Conservation (phyloP, 345 rosid species). For the Boechera retrofracta region DNA sequence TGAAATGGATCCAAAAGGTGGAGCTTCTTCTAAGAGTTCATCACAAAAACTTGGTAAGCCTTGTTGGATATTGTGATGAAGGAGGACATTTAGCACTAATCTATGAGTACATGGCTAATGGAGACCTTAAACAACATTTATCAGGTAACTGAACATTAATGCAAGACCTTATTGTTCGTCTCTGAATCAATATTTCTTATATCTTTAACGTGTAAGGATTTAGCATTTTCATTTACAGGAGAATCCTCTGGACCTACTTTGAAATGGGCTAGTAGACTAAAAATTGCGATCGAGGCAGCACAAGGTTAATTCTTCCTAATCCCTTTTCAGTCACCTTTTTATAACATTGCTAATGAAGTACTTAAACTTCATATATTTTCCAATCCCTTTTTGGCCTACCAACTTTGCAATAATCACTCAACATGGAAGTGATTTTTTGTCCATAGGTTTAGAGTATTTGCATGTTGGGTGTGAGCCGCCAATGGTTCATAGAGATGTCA, state of each 20-base stretch:
- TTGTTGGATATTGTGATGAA: conserved; percentile 52
- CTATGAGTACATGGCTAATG: conserved; percentile 53
- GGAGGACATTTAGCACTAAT: conserved; percentile 47
- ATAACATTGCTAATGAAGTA: not conserved
- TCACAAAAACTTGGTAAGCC: conserved; percentile 49
- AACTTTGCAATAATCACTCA: not conserved
- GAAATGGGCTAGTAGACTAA: conserved; percentile 40
- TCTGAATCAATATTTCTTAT: not conserved
- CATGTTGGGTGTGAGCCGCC: conserved; percentile 58
- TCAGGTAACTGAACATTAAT: conserved; percentile 27
- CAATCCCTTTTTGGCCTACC: not conserved
- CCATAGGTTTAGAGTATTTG: conserved; percentile 50
- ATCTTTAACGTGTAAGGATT: not conserved
- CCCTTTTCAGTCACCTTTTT: not conserved
- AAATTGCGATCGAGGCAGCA: conserved; percentile 35
- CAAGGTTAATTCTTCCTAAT: conserved; percentile 22
- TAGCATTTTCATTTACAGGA: conserved; percentile 28
- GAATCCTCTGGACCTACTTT: conserved; percentile 9
- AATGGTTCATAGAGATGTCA: conserved; percentile 55
- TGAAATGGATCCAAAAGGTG: conserved; percentile 32
- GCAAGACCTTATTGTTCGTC: not conserved
- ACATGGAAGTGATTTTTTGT: not conserved
- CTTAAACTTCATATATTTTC: not conserved
- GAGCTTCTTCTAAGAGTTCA: conserved; percentile 52
- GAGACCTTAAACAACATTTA: conserved; percentile 43